Percentiles rank a stretch among this genome's conserved stretches.
Evolutionary conservation across 2,329 filamentous ascomycete species (phyloP).

Genomic region (Colletotrichum sp.): DNA sequence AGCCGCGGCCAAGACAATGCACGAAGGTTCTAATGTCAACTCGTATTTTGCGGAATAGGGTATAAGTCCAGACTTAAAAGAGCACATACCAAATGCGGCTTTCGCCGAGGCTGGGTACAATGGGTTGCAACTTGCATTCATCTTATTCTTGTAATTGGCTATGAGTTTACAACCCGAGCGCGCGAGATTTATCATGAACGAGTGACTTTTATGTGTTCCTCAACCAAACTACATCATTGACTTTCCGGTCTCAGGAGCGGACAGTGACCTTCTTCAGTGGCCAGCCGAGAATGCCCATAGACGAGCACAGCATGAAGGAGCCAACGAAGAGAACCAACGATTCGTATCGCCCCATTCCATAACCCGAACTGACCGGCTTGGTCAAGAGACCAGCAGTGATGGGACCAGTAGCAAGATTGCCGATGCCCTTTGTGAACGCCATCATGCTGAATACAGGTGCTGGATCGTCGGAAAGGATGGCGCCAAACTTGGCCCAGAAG

Average conservation of each 20-base stretch:
- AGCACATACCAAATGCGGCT: background rate
- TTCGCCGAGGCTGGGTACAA: background rate
- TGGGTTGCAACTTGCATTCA: background rate
- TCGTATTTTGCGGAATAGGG: background rate
- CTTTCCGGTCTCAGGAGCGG: background rate
- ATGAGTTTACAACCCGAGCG: background rate
- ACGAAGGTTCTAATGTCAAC: background rate
- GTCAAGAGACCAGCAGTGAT: slow-evolving; percentile 26
- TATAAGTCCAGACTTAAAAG: background rate
- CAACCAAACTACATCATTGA: background rate
- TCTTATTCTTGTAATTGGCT: background rate
- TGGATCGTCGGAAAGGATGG: slow-evolving; percentile 30
- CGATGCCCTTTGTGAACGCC: slow-evolving; percentile 33
- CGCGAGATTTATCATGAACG: background rate
- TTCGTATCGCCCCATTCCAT: slow-evolving; percentile 13
- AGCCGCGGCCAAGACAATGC: background rate
- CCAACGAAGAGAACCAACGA: slow-evolving; percentile 15
- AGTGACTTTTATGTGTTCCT: background rate
- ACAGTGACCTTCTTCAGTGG: background rate
- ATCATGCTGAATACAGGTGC: slow-evolving; percentile 30
- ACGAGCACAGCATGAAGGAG: slow-evolving; percentile 15
- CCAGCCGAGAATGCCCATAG: slow-evolving; percentile 13
- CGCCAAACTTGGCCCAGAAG: slow-evolving; percentile 31
- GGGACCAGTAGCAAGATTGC: slow-evolving; percentile 30
- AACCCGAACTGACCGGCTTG: slow-evolving; percentile 1